Conservation (phyloP, 441 rosid genomes). For the Bruguiera hainesii region DNA sequence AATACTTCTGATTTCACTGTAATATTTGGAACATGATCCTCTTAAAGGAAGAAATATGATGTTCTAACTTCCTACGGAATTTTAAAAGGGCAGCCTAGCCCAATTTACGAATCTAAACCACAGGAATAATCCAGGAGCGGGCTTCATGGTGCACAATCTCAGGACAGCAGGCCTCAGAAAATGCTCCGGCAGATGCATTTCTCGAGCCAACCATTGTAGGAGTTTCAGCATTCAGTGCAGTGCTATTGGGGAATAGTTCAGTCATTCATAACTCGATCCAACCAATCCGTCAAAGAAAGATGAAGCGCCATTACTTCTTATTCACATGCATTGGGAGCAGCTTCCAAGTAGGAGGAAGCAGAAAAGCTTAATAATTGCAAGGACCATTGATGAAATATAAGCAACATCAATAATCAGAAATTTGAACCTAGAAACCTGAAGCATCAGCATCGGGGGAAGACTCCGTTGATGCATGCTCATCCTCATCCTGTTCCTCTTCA, state of each 20-base stretch:
- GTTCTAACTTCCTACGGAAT: background rate
- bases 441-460: constrained; percentile 63
- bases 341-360: background rate
- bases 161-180: background rate
- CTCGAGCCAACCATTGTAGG: constrained; percentile 2
- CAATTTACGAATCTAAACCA: constrained; percentile 1
- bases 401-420: constrained; percentile 11
- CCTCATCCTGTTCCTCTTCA: constrained; percentile 55
- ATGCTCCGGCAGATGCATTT: constrained; percentile 6
- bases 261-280: background rate
- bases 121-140: constrained; percentile 2
- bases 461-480: constrained; percentile 60
- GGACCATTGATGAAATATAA: background rate
- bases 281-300: background rate
- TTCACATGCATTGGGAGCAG: background rate
- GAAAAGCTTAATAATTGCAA: constrained; percentile 14
- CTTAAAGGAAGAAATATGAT: background rate
- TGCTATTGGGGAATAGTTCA: background rate
- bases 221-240: constrained; percentile 1
- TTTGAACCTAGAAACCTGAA: constrained; percentile 32
- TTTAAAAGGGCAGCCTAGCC: background rate
- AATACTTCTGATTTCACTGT: background rate
- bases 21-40: background rate
- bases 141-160: background rate
- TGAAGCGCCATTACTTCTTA: background rate